Evolutionary conservation across 2,329 filamentous ascomycete species (phyloP), one percentile per base, ranked within the genome.

Genomic region (Byssochlamys sp.): DNA sequence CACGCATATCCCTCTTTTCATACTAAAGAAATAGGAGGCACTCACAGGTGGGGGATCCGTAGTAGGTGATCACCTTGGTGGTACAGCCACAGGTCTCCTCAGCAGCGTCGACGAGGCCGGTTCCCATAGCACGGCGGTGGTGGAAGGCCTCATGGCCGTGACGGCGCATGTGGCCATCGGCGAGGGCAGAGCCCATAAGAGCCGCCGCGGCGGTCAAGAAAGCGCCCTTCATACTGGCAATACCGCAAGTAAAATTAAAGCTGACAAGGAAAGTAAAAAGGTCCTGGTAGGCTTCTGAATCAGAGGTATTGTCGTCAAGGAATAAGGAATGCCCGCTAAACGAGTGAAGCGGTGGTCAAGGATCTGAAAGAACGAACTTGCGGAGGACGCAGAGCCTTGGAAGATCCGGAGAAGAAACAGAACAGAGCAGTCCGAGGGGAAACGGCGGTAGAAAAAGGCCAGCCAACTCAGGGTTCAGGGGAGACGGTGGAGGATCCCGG

Each of bases 321-420:
- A 88, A 25, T 51, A 64, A 88, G 77, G 85, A 89, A 79, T 85
- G 86, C 83, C 88, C 88, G 88, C 88, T 91, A 78, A 91, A 90
- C 75, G 89, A 69, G 72, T 75, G 66, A 72, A 69, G 69, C 69
- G 71, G 66, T 72, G 60, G 62, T 66, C 60, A 62, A 55, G 27
- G 52, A 33, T 56, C 56, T 58, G 52, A 55, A 55, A 35, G 48
- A 57, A 55, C 31, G 55, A 53, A 53, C 45, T 26, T 55, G 52
- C 31, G 48, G 24, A 55, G 48, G 33, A 54, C 49, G 48, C 49
- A 26, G 45, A 51, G 35, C 45, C 39, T 55, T 51, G 31, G 45
- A 27, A 33, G 45, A 55, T 55, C 27, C 39, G 58, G 35, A 59
- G 53, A 58, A 31, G 50, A 55, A 25, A 45, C 55, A 33, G 28